A percentile compares a stretch with the other conserved stretches of the same genome.
Evolutionary conservation across 2,329 filamentous ascomycete species (phyloP).

Genomic region (Aspergillus sp.): DNA sequence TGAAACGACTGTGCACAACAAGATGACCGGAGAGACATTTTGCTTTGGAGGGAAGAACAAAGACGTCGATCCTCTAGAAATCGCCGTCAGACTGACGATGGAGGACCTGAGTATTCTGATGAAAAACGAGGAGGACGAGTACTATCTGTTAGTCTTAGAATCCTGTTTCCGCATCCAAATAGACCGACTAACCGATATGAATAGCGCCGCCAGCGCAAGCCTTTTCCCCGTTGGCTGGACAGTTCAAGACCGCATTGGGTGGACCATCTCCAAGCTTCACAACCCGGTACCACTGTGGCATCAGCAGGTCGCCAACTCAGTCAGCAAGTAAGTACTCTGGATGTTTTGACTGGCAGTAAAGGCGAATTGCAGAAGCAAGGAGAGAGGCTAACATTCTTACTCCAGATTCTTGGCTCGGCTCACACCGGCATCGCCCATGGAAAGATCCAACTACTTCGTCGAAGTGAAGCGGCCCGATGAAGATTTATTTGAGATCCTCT

Average conservation of each 20-base stretch:
- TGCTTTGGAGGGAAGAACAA: conserved; percentile 36
- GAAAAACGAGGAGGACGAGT: conserved; percentile 48
- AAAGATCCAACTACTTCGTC: conserved; percentile 53
- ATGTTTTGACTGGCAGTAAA: not conserved
- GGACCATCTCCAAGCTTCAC: conserved; percentile 51
- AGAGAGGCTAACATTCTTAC: conserved; percentile 9
- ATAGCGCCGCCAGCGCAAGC: conserved; percentile 53
- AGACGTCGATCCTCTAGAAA: conserved; percentile 50
- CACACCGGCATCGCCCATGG: conserved; percentile 47
- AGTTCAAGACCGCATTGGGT: conserved; percentile 52
- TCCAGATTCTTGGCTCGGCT: conserved; percentile 51
- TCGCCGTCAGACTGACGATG: conserved; percentile 52
- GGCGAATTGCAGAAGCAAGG: not conserved
- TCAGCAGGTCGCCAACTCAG: conserved; percentile 45
- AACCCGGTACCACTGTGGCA: conserved; percentile 53
- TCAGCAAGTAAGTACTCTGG: conserved; percentile 42
- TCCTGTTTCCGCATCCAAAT: not conserved
- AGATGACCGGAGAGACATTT: conserved; percentile 48
- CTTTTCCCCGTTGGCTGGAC: conserved; percentile 57
- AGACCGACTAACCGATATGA: conserved; percentile 1
- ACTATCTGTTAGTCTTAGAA: conserved; percentile 45
- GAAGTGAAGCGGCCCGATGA: conserved; percentile 46
- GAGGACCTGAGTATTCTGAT: conserved; percentile 56
- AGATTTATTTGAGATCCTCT: conserved; percentile 46
- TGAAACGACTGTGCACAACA: conserved; percentile 43